phyloP scores from a whole-genome alignment of 2,329 filamentous ascomycete genomes.

The Cladorrhinum sp. region DNA sequence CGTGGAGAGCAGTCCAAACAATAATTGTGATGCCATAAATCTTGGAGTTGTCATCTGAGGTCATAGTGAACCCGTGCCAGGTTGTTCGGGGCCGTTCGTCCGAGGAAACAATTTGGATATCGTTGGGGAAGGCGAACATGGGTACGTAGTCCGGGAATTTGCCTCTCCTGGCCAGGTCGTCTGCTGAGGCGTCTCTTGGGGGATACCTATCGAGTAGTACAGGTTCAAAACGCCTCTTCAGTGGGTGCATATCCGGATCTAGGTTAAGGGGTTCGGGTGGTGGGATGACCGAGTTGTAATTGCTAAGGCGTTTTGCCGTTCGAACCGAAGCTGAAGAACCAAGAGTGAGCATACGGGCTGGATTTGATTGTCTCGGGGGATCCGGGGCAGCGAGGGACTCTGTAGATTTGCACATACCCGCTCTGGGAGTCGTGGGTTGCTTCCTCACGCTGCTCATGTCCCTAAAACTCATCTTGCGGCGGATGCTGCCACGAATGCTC shows the following conservation, averaged over 20 bases:
- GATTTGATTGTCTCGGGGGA: neutral
- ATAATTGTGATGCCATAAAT: conserved; percentile 89
- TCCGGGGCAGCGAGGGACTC: conserved; percentile 5
- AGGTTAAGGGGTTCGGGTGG: conserved; percentile 85
- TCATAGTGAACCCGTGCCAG: conserved; percentile 99
- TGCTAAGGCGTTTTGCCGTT: conserved; percentile 85
- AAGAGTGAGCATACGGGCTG: conserved; percentile 4
- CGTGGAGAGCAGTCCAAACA: conserved; percentile 85
- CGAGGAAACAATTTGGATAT: conserved; percentile 93
- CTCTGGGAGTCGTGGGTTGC: conserved; percentile 71
- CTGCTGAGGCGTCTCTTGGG: conserved; percentile 74
- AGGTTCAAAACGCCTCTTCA: conserved; percentile 91
- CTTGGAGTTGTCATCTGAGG: conserved; percentile 84
- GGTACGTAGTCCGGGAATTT: conserved; percentile 96
- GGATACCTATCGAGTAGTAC: conserved; percentile 95
- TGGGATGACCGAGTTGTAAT: conserved; percentile 98
- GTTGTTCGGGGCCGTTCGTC: conserved; percentile 93
- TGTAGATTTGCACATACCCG: conserved; percentile 50
- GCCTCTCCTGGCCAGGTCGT: conserved; percentile 76
- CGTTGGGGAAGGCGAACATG: conserved; percentile 99
- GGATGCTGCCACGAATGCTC: conserved; percentile 76
- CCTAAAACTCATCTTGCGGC: conserved; percentile 85
- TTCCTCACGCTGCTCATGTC: conserved; percentile 96
- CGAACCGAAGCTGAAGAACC: conserved; percentile 55
- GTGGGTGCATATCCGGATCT: conserved; percentile 90